phyloP scores from a whole-genome alignment of 148 eudicot genomes.

The Cornus florida region DNA sequence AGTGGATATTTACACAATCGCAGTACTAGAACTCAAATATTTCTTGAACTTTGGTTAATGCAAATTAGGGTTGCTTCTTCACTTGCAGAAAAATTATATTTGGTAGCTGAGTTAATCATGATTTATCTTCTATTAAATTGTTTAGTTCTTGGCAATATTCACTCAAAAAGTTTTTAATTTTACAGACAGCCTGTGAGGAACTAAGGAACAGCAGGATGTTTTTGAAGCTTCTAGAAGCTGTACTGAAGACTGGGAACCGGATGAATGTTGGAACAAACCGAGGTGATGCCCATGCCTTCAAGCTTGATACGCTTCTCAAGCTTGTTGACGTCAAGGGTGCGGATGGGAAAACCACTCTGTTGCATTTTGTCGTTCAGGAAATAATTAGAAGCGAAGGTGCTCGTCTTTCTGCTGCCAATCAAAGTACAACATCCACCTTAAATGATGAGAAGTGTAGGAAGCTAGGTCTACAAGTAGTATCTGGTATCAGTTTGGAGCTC shows the following conservation, averaged over 20 bases:
- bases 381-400: slow-evolving; percentile 32
- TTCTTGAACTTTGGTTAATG: not conserved
- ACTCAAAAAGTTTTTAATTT: not conserved
- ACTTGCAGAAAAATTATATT: not conserved
- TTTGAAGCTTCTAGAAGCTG: slow-evolving; percentile 36
- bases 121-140: not conserved
- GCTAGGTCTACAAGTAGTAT: slow-evolving; percentile 26
- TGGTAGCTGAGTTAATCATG: not conserved
- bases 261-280: slow-evolving; percentile 36
- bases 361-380: slow-evolving; percentile 38
- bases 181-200: slow-evolving; percentile 34
- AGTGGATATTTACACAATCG: not conserved
- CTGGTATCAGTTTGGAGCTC: slow-evolving; percentile 42
- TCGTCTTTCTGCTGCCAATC: slow-evolving; percentile 23
- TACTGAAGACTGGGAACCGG: slow-evolving; percentile 37
- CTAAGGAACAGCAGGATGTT: slow-evolving; percentile 33
- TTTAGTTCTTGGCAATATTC: not conserved
- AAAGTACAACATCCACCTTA: slow-evolving; percentile 18
- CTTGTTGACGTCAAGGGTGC: slow-evolving; percentile 32
- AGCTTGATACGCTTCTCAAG: slow-evolving; percentile 39
- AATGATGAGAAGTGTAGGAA: slow-evolving; percentile 14
- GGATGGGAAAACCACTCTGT: slow-evolving; percentile 36
- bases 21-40: not conserved
- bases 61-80: not conserved
- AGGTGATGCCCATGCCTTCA: slow-evolving; percentile 39